Conservation (phyloP, 2,329 filamentous ascomycete species). For the Dothistroma septosporum region DNA sequence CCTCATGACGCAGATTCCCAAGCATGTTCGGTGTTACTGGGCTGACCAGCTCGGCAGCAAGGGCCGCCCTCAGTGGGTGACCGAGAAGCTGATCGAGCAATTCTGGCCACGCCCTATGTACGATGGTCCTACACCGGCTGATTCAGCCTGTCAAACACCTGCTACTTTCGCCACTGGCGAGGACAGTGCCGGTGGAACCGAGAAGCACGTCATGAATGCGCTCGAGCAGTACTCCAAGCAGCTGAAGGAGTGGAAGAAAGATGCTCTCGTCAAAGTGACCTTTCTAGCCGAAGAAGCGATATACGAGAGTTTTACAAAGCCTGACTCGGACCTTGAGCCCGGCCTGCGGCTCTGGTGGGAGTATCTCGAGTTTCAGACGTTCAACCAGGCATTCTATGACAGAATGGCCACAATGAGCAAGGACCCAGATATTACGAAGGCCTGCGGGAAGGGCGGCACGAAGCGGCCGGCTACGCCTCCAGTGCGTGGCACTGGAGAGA, state of each 20-base stretch:
- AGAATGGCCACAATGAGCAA: slow-evolving; percentile 33
- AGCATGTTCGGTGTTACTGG: slow-evolving; percentile 36
- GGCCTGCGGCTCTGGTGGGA: slow-evolving; percentile 47
- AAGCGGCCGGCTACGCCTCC: not conserved
- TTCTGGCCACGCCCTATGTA: slow-evolving; percentile 44
- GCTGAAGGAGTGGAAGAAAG: slow-evolving; percentile 40
- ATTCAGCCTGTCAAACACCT: slow-evolving; percentile 14
- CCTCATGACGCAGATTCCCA: slow-evolving; percentile 37
- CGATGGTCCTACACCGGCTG: slow-evolving; percentile 32
- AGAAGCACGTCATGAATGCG: slow-evolving; percentile 31
- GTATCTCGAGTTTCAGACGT: slow-evolving; percentile 44
- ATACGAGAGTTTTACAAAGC: slow-evolving; percentile 39
- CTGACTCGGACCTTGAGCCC: slow-evolving; percentile 36
- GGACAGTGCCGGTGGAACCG: slow-evolving; percentile 6
- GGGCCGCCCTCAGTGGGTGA: slow-evolving; percentile 42
- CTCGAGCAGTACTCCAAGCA: slow-evolving; percentile 35
- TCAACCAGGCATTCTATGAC: slow-evolving; percentile 41
- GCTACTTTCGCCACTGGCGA: slow-evolving; percentile 9
- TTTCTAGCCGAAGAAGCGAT: slow-evolving; percentile 38
- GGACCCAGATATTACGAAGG: not conserved
- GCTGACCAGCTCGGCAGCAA: slow-evolving; percentile 37
- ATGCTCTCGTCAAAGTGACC: slow-evolving; percentile 34
- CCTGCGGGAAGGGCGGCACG: not conserved
- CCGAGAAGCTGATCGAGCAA: slow-evolving; percentile 37
- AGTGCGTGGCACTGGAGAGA: not conserved